These are phyloP conservation scores for Primulina huaijiensis DNA, from an alignment of 257 asterid species.

Conservation along the genomic window DNA sequence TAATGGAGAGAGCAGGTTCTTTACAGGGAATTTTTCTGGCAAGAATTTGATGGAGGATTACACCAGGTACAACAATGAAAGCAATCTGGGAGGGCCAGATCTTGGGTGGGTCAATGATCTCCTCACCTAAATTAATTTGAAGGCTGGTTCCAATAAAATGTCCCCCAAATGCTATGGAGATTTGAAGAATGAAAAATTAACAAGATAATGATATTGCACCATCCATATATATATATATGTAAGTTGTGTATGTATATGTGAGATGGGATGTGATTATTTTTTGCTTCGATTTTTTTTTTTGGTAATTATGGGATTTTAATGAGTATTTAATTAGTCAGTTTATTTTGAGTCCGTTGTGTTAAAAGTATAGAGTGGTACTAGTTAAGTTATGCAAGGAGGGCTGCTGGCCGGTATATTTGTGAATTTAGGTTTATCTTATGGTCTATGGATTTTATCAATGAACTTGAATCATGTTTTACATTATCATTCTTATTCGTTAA, in stretches of 20 bases:
- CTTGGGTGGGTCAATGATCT: slow-evolving; percentile 95
- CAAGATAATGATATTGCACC: background rate
- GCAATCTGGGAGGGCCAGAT: slow-evolving; percentile 64
- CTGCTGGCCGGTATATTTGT: background rate
- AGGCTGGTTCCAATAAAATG: background rate
- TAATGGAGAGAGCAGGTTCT: slow-evolving; percentile 26
- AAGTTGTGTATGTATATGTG: background rate
- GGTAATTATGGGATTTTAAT: background rate
- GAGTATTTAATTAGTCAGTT: background rate
- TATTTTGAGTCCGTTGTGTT: background rate
- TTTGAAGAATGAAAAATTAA: background rate
- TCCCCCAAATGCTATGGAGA: background rate
- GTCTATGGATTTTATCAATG: too few relatives aligned
- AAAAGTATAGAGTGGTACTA: too few relatives aligned
- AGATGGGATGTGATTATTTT: background rate
- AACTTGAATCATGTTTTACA: too few relatives aligned
- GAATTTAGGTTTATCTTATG: too few relatives aligned
- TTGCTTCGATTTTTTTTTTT: background rate
- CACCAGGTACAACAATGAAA: slow-evolving; percentile 35
- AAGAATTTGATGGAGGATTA: slow-evolving; percentile 44
- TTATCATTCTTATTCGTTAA: too few relatives aligned
- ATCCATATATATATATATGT: background rate
- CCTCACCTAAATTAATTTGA: slow-evolving; percentile 41
- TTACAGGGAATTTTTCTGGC: slow-evolving; percentile 32
- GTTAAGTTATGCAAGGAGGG: background rate